Percentiles rank a stretch among this genome's conserved stretches.
These are phyloP conservation scores for Carex kokanica DNA, from an alignment of 176 grass and related monocot genomes.

Conservation along the genomic window DNA sequence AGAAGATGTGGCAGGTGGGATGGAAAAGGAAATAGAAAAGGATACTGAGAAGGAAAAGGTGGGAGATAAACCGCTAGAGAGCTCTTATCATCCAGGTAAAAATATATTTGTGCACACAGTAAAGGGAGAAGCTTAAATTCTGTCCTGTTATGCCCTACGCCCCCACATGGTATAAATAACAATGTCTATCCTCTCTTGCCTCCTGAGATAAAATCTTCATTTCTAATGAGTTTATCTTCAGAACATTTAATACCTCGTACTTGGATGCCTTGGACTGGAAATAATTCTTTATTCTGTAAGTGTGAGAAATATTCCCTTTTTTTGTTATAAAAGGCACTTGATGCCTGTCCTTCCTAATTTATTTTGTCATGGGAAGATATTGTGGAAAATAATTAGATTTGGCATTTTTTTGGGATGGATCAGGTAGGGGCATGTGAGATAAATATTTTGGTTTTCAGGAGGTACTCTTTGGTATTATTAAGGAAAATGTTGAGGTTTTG, in stretches of 20 bases:
- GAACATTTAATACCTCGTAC: background rate
- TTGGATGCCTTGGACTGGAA: background rate
- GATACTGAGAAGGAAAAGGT: background rate
- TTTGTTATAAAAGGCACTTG: background rate
- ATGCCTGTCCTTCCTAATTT: background rate
- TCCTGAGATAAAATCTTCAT: background rate
- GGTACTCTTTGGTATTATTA: background rate
- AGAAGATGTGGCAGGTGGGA: constrained; percentile 16
- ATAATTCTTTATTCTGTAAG: background rate
- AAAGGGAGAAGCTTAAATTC: background rate
- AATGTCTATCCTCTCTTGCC: background rate
- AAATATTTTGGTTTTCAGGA: background rate
- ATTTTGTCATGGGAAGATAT: background rate
- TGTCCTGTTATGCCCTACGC: background rate
- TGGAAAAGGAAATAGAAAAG: constrained; percentile 12
- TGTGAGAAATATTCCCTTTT: background rate
- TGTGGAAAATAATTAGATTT: background rate
- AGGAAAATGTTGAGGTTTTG: background rate
- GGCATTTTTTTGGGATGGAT: background rate
- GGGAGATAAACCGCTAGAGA: background rate
- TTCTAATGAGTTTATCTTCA: background rate
- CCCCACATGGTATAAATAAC: background rate
- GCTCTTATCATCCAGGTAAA: constrained; percentile 9
- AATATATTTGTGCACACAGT: background rate
- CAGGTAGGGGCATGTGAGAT: background rate